Base-by-base conservation (phyloP, 208 protist species). In the Crithidia fasciculata region DNA sequence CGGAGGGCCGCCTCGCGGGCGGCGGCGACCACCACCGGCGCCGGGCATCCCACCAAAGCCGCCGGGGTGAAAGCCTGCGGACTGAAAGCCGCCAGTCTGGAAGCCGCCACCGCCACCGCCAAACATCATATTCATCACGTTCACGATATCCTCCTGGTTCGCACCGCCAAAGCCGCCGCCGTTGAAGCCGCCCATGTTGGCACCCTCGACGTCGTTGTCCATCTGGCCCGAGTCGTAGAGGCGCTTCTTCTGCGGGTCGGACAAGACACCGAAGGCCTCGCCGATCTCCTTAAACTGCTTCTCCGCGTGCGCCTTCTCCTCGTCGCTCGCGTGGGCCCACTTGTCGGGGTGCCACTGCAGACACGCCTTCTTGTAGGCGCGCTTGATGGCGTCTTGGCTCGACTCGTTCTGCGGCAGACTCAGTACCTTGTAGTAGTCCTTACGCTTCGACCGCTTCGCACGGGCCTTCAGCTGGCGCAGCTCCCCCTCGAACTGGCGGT, bases 331-430 rank as follows among this genome's bases (percentile, higher is more conserved):
- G 64, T 86, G 76, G 37, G 83, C 83, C 93, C 93, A 97, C 78
- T 92, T 95, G 75, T 98, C 96, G n/a, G 96, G 96, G 80, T 98
- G 96, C 87, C 91, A 97, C 78, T 88, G 87, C 66, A 97, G 77
- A 10, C 87, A 93, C 49, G 80, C 83, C 74, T 95, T 88, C 70
- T 85, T 92, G 78, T 97, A 98, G 37, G 94, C 91, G 18, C 87
- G 90, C 69, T 88, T 92, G 69, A 98, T 89, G 2, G 74, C 71
- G 53, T 87, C 81, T 15, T 83, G 70, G 73, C 93, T 82, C 9
- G 94, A 87, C 81, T 89, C 76, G 63, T 91, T 83, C 39, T 73
- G 77, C 3, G 76, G 40, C 19, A 98, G 71, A 9, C 81, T 90
- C 43, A 98, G 80, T 19, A 88, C 88, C 81, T 98, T 96, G 74